A percentile compares a stretch with the other conserved stretches of the same genome.
These are phyloP conservation scores for Pisolithus microcarpus DNA, from an alignment of 768 basidiomycete genomes.

Conservation along the genomic window DNA sequence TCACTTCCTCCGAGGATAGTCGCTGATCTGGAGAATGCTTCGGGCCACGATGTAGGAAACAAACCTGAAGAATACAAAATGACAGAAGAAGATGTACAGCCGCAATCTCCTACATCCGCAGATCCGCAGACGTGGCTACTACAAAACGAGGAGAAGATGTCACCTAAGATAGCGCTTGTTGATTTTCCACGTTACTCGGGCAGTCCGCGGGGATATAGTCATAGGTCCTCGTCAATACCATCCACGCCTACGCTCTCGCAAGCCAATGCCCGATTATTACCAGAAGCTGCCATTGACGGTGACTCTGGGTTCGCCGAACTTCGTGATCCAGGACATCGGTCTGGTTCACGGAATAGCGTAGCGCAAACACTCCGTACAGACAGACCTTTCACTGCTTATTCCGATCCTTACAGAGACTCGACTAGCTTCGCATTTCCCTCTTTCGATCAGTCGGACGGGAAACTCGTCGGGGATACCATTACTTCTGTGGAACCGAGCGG, in stretches of 20 bases:
- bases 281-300: neutral
- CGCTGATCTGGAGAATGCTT: slow-evolving; percentile 8
- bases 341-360: neutral
- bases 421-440: neutral
- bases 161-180: slow-evolving; percentile 1
- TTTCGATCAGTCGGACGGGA: neutral
- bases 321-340: neutral
- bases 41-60: neutral
- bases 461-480: neutral
- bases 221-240: slow-evolving; percentile 1
- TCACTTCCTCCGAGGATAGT: slow-evolving; percentile 10
- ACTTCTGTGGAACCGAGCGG: neutral
- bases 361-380: neutral
- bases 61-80: neutral
- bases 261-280: neutral
- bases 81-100: slow-evolving; percentile 1
- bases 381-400: neutral
- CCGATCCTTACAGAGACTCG: neutral
- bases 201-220: neutral
- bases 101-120: neutral
- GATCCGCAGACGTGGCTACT: slow-evolving; percentile 4
- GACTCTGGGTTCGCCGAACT: neutral
- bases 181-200: neutral
- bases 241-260: neutral
- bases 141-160: slow-evolving; percentile 6